These are phyloP conservation scores for Hamiltosporidium tvaerminnensis DNA, from an alignment of 371 early-diverging fungal species.

Conservation along the genomic window DNA sequence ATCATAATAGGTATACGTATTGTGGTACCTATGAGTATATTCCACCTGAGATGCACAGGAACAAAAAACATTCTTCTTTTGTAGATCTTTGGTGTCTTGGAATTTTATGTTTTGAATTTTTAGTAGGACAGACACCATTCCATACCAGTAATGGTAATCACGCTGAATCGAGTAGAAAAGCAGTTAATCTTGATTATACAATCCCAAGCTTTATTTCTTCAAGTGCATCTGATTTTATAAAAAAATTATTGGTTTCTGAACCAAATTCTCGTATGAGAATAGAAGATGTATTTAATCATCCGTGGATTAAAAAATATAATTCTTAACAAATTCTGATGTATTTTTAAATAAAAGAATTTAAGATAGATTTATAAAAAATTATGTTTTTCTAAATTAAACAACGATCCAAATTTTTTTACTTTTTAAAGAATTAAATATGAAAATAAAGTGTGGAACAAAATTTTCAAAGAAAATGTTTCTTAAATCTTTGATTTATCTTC, in stretches of 20 bases:
- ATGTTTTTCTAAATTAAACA: too few species aligned
- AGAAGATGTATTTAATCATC: conserved; percentile 61
- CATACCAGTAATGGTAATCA: conserved; percentile 58
- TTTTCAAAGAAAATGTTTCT: too few species aligned
- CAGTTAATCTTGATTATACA: conserved; percentile 67
- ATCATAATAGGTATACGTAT: conserved; percentile 62
- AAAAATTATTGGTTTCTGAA: conserved; percentile 60
- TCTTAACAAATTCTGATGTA: too few species aligned
- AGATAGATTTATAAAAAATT: too few species aligned
- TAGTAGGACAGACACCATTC: conserved; percentile 83
- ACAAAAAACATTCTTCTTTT: conserved; percentile 62
- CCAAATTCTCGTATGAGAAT: conserved; percentile 62
- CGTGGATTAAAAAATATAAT: conserved; percentile 58
- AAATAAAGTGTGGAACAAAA: too few species aligned
- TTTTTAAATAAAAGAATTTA: too few species aligned
- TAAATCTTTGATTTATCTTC: too few species aligned
- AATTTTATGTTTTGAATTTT: conserved; percentile 81
- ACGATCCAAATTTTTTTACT: too few species aligned
- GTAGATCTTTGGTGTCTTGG: conserved; percentile 95
- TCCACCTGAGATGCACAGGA: conserved; percentile 70
- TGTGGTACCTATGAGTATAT: conserved; percentile 94
- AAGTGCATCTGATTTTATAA: conserved; percentile 73
- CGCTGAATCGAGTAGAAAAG: conserved; percentile 60
- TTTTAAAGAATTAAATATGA: too few species aligned
- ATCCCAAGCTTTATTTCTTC: conserved; percentile 64